A percentile compares a stretch with the other conserved stretches of the same genome.
These are phyloP conservation scores for Curvularia lunata DNA, from an alignment of 2,329 filamentous ascomycete species.

Conservation along the genomic window DNA sequence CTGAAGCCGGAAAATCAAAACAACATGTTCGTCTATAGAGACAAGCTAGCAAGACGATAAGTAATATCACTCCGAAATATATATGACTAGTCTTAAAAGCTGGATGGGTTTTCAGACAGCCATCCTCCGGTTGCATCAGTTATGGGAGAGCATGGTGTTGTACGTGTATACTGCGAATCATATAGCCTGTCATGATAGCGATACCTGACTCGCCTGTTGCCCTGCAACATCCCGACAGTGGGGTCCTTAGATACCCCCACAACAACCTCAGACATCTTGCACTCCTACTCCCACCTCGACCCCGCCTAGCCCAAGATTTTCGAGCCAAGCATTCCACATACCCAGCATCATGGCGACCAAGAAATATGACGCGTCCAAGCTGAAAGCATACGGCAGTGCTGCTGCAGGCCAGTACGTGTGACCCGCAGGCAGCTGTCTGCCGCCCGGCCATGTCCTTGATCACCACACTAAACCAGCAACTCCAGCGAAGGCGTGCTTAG, in stretches of 20 bases:
- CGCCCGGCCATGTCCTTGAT: slow-evolving; percentile 3
- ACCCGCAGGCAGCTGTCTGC: slow-evolving; percentile 3
- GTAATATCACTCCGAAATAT: too few relatives aligned
- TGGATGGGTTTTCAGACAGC: too few relatives aligned
- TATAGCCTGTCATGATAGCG: slow-evolving; percentile 5
- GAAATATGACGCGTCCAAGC: slow-evolving; percentile 64
- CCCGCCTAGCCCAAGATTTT: slow-evolving; percentile 15
- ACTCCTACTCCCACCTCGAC: slow-evolving; percentile 2
- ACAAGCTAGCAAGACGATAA: too few relatives aligned
- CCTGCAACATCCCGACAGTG: slow-evolving; percentile 20
- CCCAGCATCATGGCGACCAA: slow-evolving; percentile 45
- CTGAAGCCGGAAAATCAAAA: too few relatives aligned
- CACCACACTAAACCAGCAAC: slow-evolving; percentile 9
- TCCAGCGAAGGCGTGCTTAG: slow-evolving; percentile 86
- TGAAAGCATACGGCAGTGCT: slow-evolving; percentile 74
- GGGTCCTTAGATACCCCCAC: slow-evolving; percentile 9
- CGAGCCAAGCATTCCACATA: background rate
- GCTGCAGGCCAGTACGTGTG: slow-evolving; percentile 82
- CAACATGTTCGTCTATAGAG: too few relatives aligned
- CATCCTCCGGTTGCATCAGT: too few relatives aligned
- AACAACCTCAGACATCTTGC: slow-evolving; percentile 14
- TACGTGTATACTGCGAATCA: slow-evolving; percentile 12
- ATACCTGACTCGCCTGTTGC: slow-evolving; percentile 28
- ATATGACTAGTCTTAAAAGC: too few relatives aligned
- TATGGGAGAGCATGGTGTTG: background rate